Percentiles rank a stretch among this genome's conserved stretches.
phyloP scores from a whole-genome alignment of 495 filamentous ascomycete genomes.

The Penicillium tannophilum region DNA sequence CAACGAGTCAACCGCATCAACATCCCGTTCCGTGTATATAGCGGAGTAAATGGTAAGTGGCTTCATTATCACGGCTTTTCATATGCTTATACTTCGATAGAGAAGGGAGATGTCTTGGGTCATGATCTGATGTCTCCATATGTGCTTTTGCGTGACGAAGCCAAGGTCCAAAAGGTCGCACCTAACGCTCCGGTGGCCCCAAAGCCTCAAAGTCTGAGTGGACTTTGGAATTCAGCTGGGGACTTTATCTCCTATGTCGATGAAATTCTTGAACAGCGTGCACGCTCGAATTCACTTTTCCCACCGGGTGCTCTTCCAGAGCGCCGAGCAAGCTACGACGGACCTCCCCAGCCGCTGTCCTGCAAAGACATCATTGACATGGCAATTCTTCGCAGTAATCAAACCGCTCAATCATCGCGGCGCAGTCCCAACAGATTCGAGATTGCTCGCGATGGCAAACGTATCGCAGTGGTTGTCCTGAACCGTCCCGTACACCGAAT shows the following conservation, averaged over 20 bases:
- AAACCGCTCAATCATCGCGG: slow-evolving; percentile 55
- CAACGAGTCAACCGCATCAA: slow-evolving; percentile 88
- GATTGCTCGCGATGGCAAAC: slow-evolving; percentile 83
- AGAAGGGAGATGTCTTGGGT: slow-evolving; percentile 64
- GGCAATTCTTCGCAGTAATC: slow-evolving; percentile 80
- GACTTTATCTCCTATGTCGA: slow-evolving; percentile 81
- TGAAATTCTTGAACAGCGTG: slow-evolving; percentile 66
- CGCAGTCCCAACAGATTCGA: slow-evolving; percentile 86
- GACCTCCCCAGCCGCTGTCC: slow-evolving; percentile 40
- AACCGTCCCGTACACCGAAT: slow-evolving; percentile 89
- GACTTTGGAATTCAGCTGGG: slow-evolving; percentile 42
- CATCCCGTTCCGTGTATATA: slow-evolving; percentile 91
- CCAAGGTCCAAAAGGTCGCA: slow-evolving; percentile 49
- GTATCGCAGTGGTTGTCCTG: slow-evolving; percentile 84
- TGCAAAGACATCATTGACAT: slow-evolving; percentile 88
- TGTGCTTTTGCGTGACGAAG: slow-evolving; percentile 84
- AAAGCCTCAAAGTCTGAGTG: slow-evolving; percentile 46
- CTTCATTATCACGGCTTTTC: background rate
- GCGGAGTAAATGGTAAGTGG: slow-evolving; percentile 73
- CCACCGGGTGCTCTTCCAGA: slow-evolving; percentile 73
- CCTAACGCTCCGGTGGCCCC: slow-evolving; percentile 19
- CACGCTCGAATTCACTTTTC: slow-evolving; percentile 53
- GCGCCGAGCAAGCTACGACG: slow-evolving; percentile 50
- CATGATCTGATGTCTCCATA: slow-evolving; percentile 95
- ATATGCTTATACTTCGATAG: slow-evolving; percentile 40